Conservation (phyloP, 2,329 filamentous ascomycete genomes). For the Ophiostoma perfectum region DNA sequence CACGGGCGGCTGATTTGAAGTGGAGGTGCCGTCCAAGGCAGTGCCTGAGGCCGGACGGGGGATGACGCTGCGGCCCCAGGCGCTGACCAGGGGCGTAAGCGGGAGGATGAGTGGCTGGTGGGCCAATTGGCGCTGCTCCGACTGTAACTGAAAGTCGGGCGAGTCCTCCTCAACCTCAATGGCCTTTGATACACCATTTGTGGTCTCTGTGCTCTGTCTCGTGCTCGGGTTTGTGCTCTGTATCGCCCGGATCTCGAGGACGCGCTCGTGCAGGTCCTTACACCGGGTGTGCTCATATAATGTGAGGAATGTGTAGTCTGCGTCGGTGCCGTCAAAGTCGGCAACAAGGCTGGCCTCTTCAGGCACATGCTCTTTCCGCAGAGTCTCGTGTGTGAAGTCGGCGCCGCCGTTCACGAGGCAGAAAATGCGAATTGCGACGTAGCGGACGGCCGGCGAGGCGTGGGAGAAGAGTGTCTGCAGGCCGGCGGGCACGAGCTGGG, state of each 20-base stretch:
- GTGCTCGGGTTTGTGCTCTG: not conserved
- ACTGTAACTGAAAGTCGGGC: slow-evolving; percentile 5
- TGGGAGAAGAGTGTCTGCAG: slow-evolving; percentile 65
- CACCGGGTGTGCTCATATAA: slow-evolving; percentile 53
- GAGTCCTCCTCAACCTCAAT: not conserved
- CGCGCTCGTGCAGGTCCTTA: slow-evolving; percentile 41
- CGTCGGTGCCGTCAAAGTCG: slow-evolving; percentile 65
- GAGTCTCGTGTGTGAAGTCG: slow-evolving; percentile 68
- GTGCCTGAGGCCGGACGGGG: slow-evolving; percentile 50
- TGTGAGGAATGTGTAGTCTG: slow-evolving; percentile 73
- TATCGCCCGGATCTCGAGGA: slow-evolving; percentile 35
- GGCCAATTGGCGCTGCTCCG: not conserved
- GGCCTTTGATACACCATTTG: not conserved
- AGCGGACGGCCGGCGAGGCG: slow-evolving; percentile 58
- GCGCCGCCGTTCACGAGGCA: slow-evolving; percentile 73
- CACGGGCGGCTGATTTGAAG: slow-evolving; percentile 35
- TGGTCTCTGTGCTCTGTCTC: not conserved
- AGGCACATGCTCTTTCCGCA: slow-evolving; percentile 62
- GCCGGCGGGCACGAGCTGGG: slow-evolving; percentile 53
- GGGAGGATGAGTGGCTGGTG: slow-evolving; percentile 28
- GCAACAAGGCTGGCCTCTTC: slow-evolving; percentile 57
- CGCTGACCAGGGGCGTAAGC: slow-evolving; percentile 57
- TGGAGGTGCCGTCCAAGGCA: not conserved
- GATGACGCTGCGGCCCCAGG: slow-evolving; percentile 62
- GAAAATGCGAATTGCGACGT: slow-evolving; percentile 75